Evolutionary conservation across 1,139 yeast species (phyloP).

Genomic region (Komagataea norvegica): DNA sequence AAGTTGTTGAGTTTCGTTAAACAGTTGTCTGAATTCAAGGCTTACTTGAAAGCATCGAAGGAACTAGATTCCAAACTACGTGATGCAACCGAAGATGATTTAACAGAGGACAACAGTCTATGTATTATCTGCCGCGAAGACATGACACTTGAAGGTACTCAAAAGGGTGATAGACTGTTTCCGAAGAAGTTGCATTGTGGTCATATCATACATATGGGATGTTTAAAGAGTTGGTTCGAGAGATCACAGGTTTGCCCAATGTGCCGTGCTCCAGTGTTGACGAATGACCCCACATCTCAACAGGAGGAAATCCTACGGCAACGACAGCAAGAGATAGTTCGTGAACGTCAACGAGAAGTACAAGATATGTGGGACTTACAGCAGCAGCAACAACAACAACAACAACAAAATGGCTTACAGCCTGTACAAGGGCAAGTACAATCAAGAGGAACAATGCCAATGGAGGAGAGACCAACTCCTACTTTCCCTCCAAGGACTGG

Average conservation of each 20-base stretch:
- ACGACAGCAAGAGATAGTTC: slow-evolving; percentile 6
- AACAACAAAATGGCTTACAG: too few relatives aligned
- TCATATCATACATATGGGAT: slow-evolving; percentile 85
- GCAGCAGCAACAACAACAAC: slow-evolving; percentile 1
- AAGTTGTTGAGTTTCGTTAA: slow-evolving; percentile 47
- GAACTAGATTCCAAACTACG: slow-evolving; percentile 62
- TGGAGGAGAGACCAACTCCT: too few relatives aligned
- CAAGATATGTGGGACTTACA: too few relatives aligned
- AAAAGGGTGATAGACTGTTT: slow-evolving; percentile 39
- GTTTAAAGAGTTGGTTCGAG: slow-evolving; percentile 90
- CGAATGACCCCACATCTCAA: neutral
- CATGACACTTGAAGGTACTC: slow-evolving; percentile 44
- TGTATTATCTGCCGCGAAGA: slow-evolving; percentile 88
- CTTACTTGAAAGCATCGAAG: slow-evolving; percentile 56
- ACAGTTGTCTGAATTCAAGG: slow-evolving; percentile 47
- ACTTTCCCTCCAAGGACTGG: neutral
- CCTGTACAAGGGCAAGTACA: too few relatives aligned
- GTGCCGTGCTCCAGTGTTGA: slow-evolving; percentile 74
- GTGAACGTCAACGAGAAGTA: too few relatives aligned
- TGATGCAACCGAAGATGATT: slow-evolving; percentile 56
- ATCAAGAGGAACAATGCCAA: too few relatives aligned
- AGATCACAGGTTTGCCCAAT: slow-evolving; percentile 90
- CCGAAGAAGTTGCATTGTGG: slow-evolving; percentile 82
- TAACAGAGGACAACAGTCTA: slow-evolving; percentile 53
- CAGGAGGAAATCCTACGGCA: slow-evolving; percentile 6